Evolutionary conservation across 2,329 filamentous ascomycete species (phyloP).

Genomic region (Hypoxylon sp.): DNA sequence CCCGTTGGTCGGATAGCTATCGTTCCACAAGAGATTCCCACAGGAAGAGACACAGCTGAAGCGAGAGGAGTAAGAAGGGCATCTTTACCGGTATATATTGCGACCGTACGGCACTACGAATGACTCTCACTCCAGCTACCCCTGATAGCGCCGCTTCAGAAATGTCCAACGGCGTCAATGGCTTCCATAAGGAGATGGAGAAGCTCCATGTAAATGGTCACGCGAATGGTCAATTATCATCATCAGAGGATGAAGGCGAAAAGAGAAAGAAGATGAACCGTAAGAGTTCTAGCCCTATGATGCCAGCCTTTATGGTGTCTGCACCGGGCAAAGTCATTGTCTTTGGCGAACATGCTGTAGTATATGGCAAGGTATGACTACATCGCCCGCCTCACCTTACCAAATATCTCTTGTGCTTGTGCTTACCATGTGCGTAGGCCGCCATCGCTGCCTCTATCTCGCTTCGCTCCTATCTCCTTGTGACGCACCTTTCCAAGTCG

Average conservation of each 20-base stretch:
- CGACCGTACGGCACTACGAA: slow-evolving; percentile 30
- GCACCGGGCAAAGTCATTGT: slow-evolving; percentile 98
- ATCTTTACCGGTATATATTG: slow-evolving; percentile 10
- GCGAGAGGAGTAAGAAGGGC: slow-evolving; percentile 9
- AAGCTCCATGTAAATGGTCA: slow-evolving; percentile 45
- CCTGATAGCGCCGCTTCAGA: slow-evolving; percentile 49
- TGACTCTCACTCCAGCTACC: slow-evolving; percentile 47
- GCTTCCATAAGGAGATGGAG: slow-evolving; percentile 49
- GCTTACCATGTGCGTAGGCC: slow-evolving; percentile 64
- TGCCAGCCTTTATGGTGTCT: slow-evolving; percentile 97
- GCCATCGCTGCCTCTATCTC: slow-evolving; percentile 96
- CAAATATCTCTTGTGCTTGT: slow-evolving; percentile 17
- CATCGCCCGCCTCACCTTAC: neutral
- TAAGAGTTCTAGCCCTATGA: slow-evolving; percentile 74
- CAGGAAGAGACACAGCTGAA: slow-evolving; percentile 14
- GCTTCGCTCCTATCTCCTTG: slow-evolving; percentile 93
- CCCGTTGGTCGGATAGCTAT: slow-evolving; percentile 15
- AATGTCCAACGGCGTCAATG: slow-evolving; percentile 52
- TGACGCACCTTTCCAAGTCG: slow-evolving; percentile 93
- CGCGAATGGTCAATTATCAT: slow-evolving; percentile 50
- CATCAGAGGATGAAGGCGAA: slow-evolving; percentile 48
- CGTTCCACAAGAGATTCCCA: slow-evolving; percentile 19
- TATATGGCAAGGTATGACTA: slow-evolving; percentile 84
- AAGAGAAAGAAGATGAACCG: slow-evolving; percentile 59
- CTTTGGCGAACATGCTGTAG: slow-evolving; percentile 97